These are phyloP conservation scores for Nicotiana rustica DNA, from an alignment of 305 asterid genomes.

Conservation along the genomic window DNA sequence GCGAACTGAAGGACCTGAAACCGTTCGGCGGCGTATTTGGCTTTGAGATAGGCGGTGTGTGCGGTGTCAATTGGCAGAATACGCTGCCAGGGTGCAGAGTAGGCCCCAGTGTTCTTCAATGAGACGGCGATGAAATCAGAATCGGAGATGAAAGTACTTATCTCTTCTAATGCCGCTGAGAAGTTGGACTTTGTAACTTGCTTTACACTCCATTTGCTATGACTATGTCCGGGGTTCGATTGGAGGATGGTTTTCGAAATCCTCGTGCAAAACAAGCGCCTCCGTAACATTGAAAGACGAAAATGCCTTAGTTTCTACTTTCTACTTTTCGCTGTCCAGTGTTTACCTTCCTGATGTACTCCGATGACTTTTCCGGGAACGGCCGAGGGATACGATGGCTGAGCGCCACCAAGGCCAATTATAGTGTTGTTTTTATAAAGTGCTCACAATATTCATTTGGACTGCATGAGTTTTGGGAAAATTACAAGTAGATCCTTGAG, in stretches of 20 bases:
- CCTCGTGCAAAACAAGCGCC: constrained; percentile 64
- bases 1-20: constrained; percentile 89
- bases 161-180: constrained; percentile 60
- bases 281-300: constrained; percentile 51
- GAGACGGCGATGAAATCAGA: constrained; percentile 83
- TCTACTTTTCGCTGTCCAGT: not conserved
- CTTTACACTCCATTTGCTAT: constrained; percentile 62
- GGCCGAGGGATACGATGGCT: not conserved
- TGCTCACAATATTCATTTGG: not conserved
- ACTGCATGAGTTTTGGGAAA: not conserved
- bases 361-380: not conserved
- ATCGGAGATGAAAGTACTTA: constrained; percentile 54
- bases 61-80: constrained; percentile 76
- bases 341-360: not conserved
- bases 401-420: not conserved
- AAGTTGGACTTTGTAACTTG: constrained; percentile 83
- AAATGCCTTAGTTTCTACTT: not conserved
- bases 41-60: constrained; percentile 73
- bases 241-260: constrained; percentile 47
- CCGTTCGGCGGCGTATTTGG: constrained; percentile 72
- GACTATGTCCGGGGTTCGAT: constrained; percentile 39
- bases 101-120: constrained; percentile 79
- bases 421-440: not conserved
- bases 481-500: not conserved
- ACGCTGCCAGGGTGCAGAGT: constrained; percentile 82